A percentile compares a stretch with the other conserved stretches of the same genome.
Evolutionary conservation across 306 rosid genomes (phyloP).

Genomic region (Cicer cuneatum): DNA sequence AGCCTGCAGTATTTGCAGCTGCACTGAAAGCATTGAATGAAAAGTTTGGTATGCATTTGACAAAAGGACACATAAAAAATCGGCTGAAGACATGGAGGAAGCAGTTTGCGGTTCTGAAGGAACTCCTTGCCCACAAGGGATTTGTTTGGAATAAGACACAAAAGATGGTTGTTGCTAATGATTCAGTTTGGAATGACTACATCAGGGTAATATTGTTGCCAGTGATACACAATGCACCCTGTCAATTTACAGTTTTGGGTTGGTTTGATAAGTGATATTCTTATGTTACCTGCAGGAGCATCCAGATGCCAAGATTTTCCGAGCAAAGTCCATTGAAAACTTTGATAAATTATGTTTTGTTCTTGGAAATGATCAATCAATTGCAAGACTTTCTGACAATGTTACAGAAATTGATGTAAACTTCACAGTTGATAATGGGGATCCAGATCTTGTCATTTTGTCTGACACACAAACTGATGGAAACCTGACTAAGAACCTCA

Average conservation of each 20-base stretch:
- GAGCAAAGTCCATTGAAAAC: conserved; percentile 52
- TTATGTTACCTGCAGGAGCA: conserved; percentile 51
- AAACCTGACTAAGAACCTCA: conserved; percentile 49
- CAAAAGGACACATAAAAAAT: conserved; percentile 59
- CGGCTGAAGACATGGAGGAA: conserved; percentile 69
- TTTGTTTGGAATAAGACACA: conserved; percentile 62
- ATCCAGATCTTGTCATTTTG: conserved; percentile 42
- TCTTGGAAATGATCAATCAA: conserved; percentile 55
- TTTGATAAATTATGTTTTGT: conserved; percentile 58
- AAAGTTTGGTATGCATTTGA: conserved; percentile 50
- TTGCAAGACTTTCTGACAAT: conserved; percentile 49
- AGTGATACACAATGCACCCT: conserved; percentile 26
- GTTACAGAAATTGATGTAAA: conserved; percentile 50
- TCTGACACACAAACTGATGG: conserved; percentile 54
- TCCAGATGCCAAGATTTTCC: conserved; percentile 58
- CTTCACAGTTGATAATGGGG: conserved; percentile 49
- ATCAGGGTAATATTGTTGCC: conserved; percentile 49
- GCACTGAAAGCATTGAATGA: conserved; percentile 57
- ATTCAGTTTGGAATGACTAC: conserved; percentile 64
- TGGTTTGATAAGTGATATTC: conserved; percentile 40
- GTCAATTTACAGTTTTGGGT: conserved; percentile 4
- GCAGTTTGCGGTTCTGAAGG: conserved; percentile 60
- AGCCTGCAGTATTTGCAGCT: conserved; percentile 60
- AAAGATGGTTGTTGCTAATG: conserved; percentile 60
- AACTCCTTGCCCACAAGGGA: conserved; percentile 61